Conservation (phyloP, 495 filamentous ascomycete species). For the Trichocladium uniseriatum region DNA sequence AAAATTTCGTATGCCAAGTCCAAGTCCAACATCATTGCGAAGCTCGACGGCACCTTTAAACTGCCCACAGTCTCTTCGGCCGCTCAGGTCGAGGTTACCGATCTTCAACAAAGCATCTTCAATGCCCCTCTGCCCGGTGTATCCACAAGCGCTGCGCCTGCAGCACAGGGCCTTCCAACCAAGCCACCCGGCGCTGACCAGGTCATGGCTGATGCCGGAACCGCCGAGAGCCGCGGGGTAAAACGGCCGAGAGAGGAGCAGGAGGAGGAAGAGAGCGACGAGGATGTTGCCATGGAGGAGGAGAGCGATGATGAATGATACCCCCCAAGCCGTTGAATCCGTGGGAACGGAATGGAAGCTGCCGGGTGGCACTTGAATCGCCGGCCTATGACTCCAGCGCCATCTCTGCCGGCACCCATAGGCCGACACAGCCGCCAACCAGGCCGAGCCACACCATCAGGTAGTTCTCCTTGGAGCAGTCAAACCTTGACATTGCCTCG, state of each 20-base stretch:
- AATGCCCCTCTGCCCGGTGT: constrained; percentile 51
- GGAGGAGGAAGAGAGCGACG: constrained; percentile 46
- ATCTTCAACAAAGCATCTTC: constrained; percentile 76
- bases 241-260: constrained; percentile 64
- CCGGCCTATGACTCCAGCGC: constrained; percentile 22
- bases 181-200: constrained; percentile 36
- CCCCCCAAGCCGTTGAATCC: neutral
- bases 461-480: constrained; percentile 53
- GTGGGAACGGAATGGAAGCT: neutral
- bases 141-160: constrained; percentile 30
- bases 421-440: constrained; percentile 61
- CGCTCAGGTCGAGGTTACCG: constrained; percentile 53
- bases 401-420: constrained; percentile 58
- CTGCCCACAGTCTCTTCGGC: constrained; percentile 45
- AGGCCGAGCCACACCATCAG: constrained; percentile 73
- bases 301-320: constrained; percentile 49
- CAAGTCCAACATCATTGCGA: constrained; percentile 75
- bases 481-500: constrained; percentile 56
- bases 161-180: constrained; percentile 31
- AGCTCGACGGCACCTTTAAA: constrained; percentile 82
- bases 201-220: constrained; percentile 35
- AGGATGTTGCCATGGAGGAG: constrained; percentile 68
- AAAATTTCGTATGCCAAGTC: constrained; percentile 82
- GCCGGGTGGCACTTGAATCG: neutral
- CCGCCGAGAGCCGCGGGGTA: constrained; percentile 37